A percentile compares a stretch with the other conserved stretches of the same genome.
These are phyloP conservation scores for Podospora bellae-mahoneyi DNA, from an alignment of 495 filamentous ascomycete genomes.

Conservation along the genomic window DNA sequence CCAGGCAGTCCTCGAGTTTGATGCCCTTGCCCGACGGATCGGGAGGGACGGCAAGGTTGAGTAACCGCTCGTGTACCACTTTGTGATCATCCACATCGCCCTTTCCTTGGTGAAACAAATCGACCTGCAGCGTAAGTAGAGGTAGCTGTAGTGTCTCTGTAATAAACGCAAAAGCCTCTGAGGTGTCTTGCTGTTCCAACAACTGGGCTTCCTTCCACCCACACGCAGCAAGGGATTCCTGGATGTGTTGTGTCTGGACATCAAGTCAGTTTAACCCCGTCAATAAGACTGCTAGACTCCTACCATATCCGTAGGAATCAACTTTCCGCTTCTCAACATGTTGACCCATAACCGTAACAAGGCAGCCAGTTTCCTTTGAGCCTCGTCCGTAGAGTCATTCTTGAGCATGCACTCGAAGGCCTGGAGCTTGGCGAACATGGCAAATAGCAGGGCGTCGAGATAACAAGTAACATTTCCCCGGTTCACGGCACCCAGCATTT, in stretches of 20 bases:
- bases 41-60: constrained; percentile 84
- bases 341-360: constrained; percentile 90
- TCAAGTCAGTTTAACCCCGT: background rate
- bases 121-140: constrained; percentile 86
- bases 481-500: constrained; percentile 84
- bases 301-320: constrained; percentile 75
- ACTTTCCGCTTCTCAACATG: constrained; percentile 74
- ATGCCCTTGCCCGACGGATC: constrained; percentile 60
- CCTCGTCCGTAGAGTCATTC: constrained; percentile 58
- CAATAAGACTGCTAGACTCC: background rate
- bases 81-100: constrained; percentile 85
- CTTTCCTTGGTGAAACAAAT: constrained; percentile 89
- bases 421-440: constrained; percentile 88
- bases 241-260: constrained; percentile 62
- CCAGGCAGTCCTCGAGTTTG: constrained; percentile 84
- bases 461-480: constrained; percentile 85
- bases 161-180: constrained; percentile 93
- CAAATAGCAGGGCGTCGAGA: constrained; percentile 86
- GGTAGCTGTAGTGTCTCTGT: constrained; percentile 85
- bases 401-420: constrained; percentile 87
- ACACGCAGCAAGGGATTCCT: constrained; percentile 77
- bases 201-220: constrained; percentile 83
- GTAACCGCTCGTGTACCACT: constrained; percentile 81
- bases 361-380: constrained; percentile 66
- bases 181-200: constrained; percentile 83